Base-by-base conservation (phyloP, 2,329 filamentous ascomycete species). In the Chaetomium globosum region DNA sequence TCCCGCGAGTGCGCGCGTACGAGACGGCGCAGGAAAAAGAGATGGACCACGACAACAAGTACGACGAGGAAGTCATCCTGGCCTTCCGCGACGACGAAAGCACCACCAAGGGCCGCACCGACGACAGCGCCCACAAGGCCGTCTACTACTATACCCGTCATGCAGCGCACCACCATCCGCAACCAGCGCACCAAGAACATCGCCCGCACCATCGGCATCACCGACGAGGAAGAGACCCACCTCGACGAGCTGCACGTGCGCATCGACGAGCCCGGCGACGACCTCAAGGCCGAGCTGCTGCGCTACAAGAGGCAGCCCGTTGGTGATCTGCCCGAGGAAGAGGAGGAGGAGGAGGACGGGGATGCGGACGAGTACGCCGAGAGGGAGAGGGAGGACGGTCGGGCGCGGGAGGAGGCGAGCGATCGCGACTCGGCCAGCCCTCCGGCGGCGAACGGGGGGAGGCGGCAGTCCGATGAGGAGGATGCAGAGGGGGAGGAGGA, bases 91-190 rank as follows among this genome's bases (percentile, higher is more conserved):
- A 86, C 67, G 83, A 84, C 67, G 81, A 72, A 23, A 73, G 71
- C 54, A 66, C 54, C 31, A n/a, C 76, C 28, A 72, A 77, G 57
- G 74, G 67, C 55, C 64, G 65, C 33, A 59, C 68, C 46, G 80
- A 82, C 67, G 81, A 81, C 59, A 76, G 78, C 63, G 74, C 77
- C 58, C 81, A 85, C 68, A 85, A 85, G 74, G 87, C 82, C 7
- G 85, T 83, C 13, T 89, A 87, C 75, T 90, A 89, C 76, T 90
- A 89, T 71, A n/a, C 88, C 88, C 4, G 81, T 90, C 68, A 84
- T 89, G 77, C 86, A 89, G 75, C 84, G 85, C 61, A 85, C 82
- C 55, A 81, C 81, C 26, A 85, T 90, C 71, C 81, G 86, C 53
- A 86, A 85, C 33, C 86, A 88, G 75, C 82, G 87, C 65, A 83